Percentiles rank a stretch among this genome's conserved stretches.
These are phyloP conservation scores for Microascus cirrosus DNA, from an alignment of 2,329 filamentous ascomycete genomes.

Conservation along the genomic window DNA sequence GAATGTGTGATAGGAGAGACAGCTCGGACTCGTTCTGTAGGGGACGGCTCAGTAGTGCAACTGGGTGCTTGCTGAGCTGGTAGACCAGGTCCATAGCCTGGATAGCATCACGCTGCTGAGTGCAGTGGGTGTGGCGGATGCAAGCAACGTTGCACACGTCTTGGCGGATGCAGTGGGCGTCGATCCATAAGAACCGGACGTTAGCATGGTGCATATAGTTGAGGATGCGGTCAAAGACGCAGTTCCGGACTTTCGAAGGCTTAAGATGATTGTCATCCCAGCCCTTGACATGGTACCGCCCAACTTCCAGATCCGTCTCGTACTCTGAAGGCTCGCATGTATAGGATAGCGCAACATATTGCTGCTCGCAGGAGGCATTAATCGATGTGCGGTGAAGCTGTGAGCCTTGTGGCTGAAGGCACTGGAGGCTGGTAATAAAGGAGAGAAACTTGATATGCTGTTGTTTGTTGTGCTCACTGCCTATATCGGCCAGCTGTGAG, in stretches of 20 bases:
- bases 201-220: slow-evolving; percentile 12
- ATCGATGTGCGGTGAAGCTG: too few relatives aligned
- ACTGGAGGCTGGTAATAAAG: too few relatives aligned
- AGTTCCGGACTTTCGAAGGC: slow-evolving; percentile 13
- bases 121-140: not conserved
- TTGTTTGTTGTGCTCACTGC: too few relatives aligned
- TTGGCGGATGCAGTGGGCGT: slow-evolving; percentile 15
- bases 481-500: too few relatives aligned
- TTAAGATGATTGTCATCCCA: not conserved
- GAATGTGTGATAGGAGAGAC: not conserved
- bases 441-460: too few relatives aligned
- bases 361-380: not conserved
- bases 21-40: slow-evolving; percentile 8
- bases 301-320: slow-evolving; percentile 8
- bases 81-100: slow-evolving; percentile 21
- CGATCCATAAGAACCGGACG: slow-evolving; percentile 16
- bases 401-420: too few relatives aligned
- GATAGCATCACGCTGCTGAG: slow-evolving; percentile 14
- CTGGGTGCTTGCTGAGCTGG: slow-evolving; percentile 15
- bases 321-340: slow-evolving; percentile 11
- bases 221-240: slow-evolving; percentile 12
- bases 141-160: slow-evolving; percentile 10
- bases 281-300: too few relatives aligned
- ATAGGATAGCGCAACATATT: slow-evolving; percentile 13
- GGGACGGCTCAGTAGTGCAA: slow-evolving; percentile 15